These are phyloP conservation scores for Hypoxylon sp. DNA, from an alignment of 2,329 filamentous ascomycete genomes.

Conservation along the genomic window DNA sequence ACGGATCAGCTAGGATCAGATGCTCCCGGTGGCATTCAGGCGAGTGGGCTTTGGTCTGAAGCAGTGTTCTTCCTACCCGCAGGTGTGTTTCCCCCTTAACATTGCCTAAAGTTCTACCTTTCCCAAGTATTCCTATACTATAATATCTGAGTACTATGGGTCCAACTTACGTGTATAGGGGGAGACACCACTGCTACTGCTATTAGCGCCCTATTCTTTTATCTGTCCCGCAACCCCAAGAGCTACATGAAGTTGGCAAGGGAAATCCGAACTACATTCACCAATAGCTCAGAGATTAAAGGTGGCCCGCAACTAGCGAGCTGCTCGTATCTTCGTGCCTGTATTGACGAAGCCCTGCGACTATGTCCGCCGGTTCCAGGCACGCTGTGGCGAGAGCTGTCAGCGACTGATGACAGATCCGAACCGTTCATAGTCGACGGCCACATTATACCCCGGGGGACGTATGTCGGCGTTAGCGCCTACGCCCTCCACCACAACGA, in stretches of 20 bases:
- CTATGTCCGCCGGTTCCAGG: background rate
- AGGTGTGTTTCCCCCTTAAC: too few species aligned
- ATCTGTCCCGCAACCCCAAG: background rate
- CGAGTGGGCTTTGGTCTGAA: too few species aligned
- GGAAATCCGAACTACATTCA: background rate
- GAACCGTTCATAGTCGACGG: background rate
- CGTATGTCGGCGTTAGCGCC: background rate
- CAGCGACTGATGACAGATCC: too few species aligned
- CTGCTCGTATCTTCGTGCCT: background rate
- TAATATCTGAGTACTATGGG: background rate
- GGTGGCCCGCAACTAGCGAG: background rate
- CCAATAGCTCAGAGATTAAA: background rate
- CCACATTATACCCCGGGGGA: background rate
- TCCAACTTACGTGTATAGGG: background rate
- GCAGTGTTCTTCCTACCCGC: too few species aligned
- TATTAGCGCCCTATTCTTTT: background rate
- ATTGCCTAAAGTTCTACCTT: background rate
- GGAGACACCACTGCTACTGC: background rate
- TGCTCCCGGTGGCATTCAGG: too few species aligned
- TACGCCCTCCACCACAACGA: background rate
- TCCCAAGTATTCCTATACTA: too few species aligned
- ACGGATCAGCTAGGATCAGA: too few species aligned
- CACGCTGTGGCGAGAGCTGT: background rate
- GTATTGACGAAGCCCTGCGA: background rate
- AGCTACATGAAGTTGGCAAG: background rate